Conservation (phyloP, 1,139 yeast species). For the Zygosaccharomyces pseudobailii region DNA sequence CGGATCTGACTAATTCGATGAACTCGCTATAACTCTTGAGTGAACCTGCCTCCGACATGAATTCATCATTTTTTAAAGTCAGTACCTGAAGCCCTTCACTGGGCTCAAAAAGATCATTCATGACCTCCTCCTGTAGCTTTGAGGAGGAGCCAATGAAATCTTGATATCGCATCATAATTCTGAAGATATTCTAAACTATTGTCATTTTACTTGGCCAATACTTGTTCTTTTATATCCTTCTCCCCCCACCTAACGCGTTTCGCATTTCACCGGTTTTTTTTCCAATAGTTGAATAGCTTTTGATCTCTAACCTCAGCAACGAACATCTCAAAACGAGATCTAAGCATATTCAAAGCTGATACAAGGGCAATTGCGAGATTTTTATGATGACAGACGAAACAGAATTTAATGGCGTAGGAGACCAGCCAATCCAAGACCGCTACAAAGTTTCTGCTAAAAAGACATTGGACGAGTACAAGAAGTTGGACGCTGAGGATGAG, state of each 20-base stretch:
- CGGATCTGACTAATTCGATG: conserved; percentile 46
- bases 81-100: conserved; percentile 16
- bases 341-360: background rate
- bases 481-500: conserved; percentile 86
- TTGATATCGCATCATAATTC: background rate
- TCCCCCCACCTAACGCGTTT: background rate
- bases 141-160: background rate
- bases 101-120: conserved; percentile 20
- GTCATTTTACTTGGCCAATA: background rate
- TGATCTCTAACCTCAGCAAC: background rate
- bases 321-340: background rate
- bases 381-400: conserved; percentile 34
- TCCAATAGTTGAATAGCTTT: background rate
- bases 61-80: conserved; percentile 12
- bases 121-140: conserved; percentile 10
- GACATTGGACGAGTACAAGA: conserved; percentile 77
- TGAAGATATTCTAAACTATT: background rate
- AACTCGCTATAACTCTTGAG: conserved; percentile 40
- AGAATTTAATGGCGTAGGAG: conserved; percentile 40
- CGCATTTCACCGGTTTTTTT: conserved; percentile 2
- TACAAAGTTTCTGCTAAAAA: conserved; percentile 82
- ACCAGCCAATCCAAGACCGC: conserved; percentile 60
- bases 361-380: background rate
- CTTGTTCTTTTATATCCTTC: background rate
- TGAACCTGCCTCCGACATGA: conserved; percentile 6